These are phyloP conservation scores for Fibroporia radiculosa DNA, from an alignment of 768 basidiomycete genomes.

Conservation along the genomic window DNA sequence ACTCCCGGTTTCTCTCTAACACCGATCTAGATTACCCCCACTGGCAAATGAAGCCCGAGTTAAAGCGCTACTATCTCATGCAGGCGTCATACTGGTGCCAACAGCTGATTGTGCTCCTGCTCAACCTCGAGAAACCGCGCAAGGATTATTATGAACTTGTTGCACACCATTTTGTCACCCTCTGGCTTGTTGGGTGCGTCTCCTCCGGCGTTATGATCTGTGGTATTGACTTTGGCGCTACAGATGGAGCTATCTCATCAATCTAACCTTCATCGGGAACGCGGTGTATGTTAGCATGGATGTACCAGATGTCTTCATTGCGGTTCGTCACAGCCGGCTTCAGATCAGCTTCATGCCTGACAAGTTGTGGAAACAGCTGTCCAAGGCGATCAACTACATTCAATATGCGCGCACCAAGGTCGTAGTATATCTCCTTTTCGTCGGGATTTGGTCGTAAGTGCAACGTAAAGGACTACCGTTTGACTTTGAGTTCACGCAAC, in stretches of 20 bases:
- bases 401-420: conserved; percentile 56
- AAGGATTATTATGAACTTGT: conserved; percentile 87
- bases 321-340: conserved; percentile 40
- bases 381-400: conserved; percentile 87
- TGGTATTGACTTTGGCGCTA: background rate
- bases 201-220: background rate
- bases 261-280: conserved; percentile 82
- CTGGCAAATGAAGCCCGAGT: conserved; percentile 75
- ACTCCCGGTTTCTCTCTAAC: background rate
- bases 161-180: conserved; percentile 85
- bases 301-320: conserved; percentile 83
- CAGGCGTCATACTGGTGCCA: conserved; percentile 94
- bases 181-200: conserved; percentile 85
- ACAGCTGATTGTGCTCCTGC: conserved; percentile 78
- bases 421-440: conserved; percentile 55
- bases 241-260: conserved; percentile 80
- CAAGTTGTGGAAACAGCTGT: conserved; percentile 39
- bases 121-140: conserved; percentile 88
- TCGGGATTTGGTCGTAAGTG: conserved; percentile 76
- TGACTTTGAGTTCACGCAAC: no score
- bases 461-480: no score
- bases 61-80: conserved; percentile 92
- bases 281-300: conserved; percentile 97
- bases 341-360: conserved; percentile 18
- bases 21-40: conserved; percentile 66